phyloP scores from a whole-genome alignment of 164 flowering plant species.

The Nymphaea thermarum region DNA sequence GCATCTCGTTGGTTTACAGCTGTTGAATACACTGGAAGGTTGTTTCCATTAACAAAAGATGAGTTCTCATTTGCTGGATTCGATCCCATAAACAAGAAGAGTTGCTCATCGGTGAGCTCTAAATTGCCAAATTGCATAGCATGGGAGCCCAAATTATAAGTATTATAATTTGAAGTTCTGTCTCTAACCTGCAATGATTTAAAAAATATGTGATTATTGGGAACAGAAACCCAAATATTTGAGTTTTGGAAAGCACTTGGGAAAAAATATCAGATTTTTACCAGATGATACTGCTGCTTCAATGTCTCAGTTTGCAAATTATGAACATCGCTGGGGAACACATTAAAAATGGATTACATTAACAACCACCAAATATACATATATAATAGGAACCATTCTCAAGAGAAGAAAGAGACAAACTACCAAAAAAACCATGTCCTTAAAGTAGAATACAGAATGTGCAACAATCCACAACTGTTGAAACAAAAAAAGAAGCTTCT shows the following conservation, averaged over 20 bases:
- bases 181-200: constrained; percentile 46
- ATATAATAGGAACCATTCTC: no score
- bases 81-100: constrained; percentile 58
- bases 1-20: constrained; percentile 79
- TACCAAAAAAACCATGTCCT: not conserved
- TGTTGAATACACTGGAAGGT: constrained; percentile 26
- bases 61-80: constrained; percentile 68
- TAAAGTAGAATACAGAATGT: not conserved
- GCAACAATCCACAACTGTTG: not conserved
- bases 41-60: constrained; percentile 39
- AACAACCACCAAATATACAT: no score
- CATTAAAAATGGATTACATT: not conserved
- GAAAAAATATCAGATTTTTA: constrained; percentile 9
- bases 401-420: not conserved
- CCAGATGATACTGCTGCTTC: constrained; percentile 87
- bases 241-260: not conserved
- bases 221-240: not conserved
- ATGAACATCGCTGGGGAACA: constrained; percentile 58
- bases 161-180: constrained; percentile 38
- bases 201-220: not conserved
- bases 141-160: constrained; percentile 54
- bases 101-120: constrained; percentile 29
- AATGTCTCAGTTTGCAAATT: constrained; percentile 63
- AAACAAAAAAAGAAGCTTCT: not conserved
- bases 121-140: constrained; percentile 83